Percentiles rank a stretch among this genome's conserved stretches.
Conservation (phyloP, 192 early-diverging fungal genomes). For the Backusella sp. region DNA sequence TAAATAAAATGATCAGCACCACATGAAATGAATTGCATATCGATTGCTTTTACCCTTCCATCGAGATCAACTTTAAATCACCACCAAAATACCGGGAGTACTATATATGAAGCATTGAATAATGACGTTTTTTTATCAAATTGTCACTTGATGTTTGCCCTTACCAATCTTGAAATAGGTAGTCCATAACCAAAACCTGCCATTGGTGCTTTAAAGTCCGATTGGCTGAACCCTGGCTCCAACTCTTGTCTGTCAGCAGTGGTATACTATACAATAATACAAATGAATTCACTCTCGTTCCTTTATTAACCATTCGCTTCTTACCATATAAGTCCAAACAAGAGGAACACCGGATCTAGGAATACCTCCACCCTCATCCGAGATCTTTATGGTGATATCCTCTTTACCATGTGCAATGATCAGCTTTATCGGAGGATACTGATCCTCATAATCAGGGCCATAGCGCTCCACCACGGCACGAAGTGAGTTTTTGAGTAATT, state of each 20-base stretch:
- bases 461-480: slow-evolving; percentile 92
- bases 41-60: slow-evolving; percentile 72
- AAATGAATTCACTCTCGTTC: too few relatives aligned
- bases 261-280: too few relatives aligned
- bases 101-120: slow-evolving; percentile 15
- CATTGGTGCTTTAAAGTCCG: slow-evolving; percentile 79
- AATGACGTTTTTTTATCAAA: background rate
- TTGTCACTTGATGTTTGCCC: background rate
- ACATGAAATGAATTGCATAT: background rate
- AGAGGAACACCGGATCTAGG: slow-evolving; percentile 82
- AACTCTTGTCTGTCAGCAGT: slow-evolving; percentile 19
- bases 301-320: background rate
- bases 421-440: slow-evolving; percentile 92
- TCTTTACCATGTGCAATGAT: slow-evolving; percentile 86
- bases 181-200: slow-evolving; percentile 94
- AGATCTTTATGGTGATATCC: slow-evolving; percentile 97
- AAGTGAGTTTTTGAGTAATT: slow-evolving; percentile 95
- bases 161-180: slow-evolving; percentile 76
- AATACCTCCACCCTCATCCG: slow-evolving; percentile 94
- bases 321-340: slow-evolving; percentile 93
- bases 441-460: slow-evolving; percentile 74
- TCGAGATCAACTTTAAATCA: slow-evolving; percentile 88
- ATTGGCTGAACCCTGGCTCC: slow-evolving; percentile 68
- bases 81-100: slow-evolving; percentile 98
- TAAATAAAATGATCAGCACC: background rate